Base-by-base conservation (phyloP, 2,329 filamentous ascomycete species). In the Cercospora nicotianae region DNA sequence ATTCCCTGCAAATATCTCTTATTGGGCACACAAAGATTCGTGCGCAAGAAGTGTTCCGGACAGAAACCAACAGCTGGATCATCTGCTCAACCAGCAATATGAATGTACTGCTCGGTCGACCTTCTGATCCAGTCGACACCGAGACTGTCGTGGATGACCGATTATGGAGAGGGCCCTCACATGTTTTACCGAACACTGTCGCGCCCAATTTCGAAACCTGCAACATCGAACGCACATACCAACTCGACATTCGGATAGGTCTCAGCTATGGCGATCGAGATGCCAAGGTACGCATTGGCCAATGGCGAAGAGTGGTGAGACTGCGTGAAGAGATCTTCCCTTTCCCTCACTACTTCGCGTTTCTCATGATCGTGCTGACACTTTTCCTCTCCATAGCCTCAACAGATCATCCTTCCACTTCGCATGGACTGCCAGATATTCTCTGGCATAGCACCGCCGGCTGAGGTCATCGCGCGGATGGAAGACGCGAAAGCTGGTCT, bases 121-220 rank as follows among this genome's bases (percentile, higher is more conserved):
- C 76, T 60, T 82, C 69, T 73, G 90, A 83, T 75, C 80, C 89
- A 3, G 82, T 88, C 6, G 88, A 88, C 57, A 87, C 87, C 10
- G 77, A 79, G 63, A 69, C 68, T 1, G 66, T 75, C 23, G 67
- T 79, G 12, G 73, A 77, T 58, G 91, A 96, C 75, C 84, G 84
- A 1, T 77, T 94, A 48, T 99, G 95, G 95, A 87, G 87, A 70
- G 83, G 84, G 48, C 51, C 30, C 3, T 23, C 51, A 7, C 83
- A 87, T 60, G 83, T 88, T 0, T 83, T 98, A 5, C 95, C 94
- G 2, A 95, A 92, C 77, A 94, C 92, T 0, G 88, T 99, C 10
- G 90, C 93, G 9, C 95, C 95, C 0, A 90, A 89, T 0, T 99
- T 99, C 77, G 84, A 88, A 60, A 92, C 93, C 1, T 99, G 95